Base-by-base conservation (phyloP, 768 basidiomycete species). In the Boletus pseudopeckii region DNA sequence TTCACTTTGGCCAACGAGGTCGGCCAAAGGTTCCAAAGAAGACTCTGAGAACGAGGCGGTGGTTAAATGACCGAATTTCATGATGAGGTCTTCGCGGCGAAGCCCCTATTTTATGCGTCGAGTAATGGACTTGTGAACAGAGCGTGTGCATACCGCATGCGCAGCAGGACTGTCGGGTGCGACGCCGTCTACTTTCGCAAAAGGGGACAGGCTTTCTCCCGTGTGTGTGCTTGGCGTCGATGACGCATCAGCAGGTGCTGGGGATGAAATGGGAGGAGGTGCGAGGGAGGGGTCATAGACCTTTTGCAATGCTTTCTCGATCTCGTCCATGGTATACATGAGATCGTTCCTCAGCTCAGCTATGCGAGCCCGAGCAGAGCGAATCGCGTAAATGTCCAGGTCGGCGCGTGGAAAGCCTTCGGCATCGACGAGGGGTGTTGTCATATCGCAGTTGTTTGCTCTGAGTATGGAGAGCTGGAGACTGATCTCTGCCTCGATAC, bases 341-440 rank as follows among this genome's bases (percentile, higher is more conserved):
- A 87, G 74, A 65, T 98, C 95, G 62, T 94, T 97, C 53, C 84
- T 77, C 45, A 94, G 73, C 66, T 90, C 82, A 48, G 89, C 84
- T n/a, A 95, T 82, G 46, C 88, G 77, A 30, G 85, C 79, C 48
- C 92, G 80, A 13, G 92, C 90, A 45, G 74, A 73, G 22, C 91
- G 78, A 18, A 95, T 85, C 11, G 86, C 84, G 65, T 83, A 90
- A 17, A 96, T 77, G 59, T 95, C 90, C 56, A 98, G 80, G 71
- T 96, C 88, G 14, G 82, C 83, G 14, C 92, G 80, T 1, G 95
- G 95, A 70, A 92, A 98, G 7, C 96, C 96, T 48, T 97, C 90
- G 1, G 75, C 57, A 65, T 97, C 93, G 44, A 97, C 81, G 33
- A 98, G 81, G 0, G 90, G 84, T 0, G 88, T 81, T 24, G 81